A percentile compares a stretch with the other conserved stretches of the same genome.
These are phyloP conservation scores for Hypoxylon lenormandii DNA, from an alignment of 495 filamentous ascomycete genomes.

Conservation along the genomic window DNA sequence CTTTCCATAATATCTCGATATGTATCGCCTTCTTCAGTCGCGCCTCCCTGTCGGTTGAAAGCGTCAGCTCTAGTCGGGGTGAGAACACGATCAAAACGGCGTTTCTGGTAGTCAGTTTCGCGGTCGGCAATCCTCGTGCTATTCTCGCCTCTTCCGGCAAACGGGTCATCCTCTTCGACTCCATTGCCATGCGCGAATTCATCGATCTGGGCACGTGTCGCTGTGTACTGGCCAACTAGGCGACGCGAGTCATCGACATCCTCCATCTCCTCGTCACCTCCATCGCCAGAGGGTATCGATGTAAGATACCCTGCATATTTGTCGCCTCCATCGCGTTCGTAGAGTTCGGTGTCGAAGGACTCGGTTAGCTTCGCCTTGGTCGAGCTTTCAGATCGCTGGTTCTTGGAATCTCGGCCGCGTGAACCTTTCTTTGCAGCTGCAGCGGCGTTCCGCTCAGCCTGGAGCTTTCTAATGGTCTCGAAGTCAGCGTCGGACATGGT, in stretches of 20 bases:
- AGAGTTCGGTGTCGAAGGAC: conserved; percentile 91
- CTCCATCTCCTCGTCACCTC: conserved; percentile 86
- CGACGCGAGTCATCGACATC: conserved; percentile 78
- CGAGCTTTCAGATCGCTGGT: conserved; percentile 87
- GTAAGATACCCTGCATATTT: conserved; percentile 92
- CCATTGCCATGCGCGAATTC: conserved; percentile 89
- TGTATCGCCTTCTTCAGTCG: conserved; percentile 70
- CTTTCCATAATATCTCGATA: conserved; percentile 93
- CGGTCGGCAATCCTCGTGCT: conserved; percentile 88
- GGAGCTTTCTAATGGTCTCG: conserved; percentile 81
- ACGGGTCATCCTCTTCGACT: conserved; percentile 90
- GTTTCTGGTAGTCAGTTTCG: conserved; percentile 98
- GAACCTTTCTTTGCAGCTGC: conserved; percentile 85
- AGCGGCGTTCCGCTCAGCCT: conserved; percentile 91
- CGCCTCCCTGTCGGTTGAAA: conserved; percentile 78
- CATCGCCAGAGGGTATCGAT: conserved; percentile 83
- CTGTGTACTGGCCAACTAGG: conserved; percentile 96
- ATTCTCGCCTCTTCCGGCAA: conserved; percentile 84
- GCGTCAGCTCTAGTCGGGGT: conserved; percentile 90
- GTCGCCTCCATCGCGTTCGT: conserved; percentile 81
- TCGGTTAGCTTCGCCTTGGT: conserved; percentile 96
- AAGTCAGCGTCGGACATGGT: conserved; percentile 79
- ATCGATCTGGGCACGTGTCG: conserved; percentile 87
- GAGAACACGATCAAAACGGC: conserved; percentile 85
- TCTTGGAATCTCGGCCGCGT: conserved; percentile 84